Evolutionary conservation across 2,329 filamentous ascomycete species (phyloP).

Genomic region (Albophoma yamanashiensis): DNA sequence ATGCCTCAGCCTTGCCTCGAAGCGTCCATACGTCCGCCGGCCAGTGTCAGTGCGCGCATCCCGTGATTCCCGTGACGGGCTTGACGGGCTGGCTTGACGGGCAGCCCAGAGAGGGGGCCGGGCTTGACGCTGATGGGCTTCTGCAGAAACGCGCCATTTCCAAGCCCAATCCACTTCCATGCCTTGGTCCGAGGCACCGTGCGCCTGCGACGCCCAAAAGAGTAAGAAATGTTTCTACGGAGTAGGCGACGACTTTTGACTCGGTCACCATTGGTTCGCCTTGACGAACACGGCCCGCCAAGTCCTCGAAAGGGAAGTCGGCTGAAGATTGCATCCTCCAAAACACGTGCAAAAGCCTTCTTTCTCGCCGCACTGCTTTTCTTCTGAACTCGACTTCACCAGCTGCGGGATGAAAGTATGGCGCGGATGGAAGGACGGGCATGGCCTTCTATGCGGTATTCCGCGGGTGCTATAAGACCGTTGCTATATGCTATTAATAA

Average conservation of each 20-base stretch:
- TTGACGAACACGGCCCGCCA: background rate
- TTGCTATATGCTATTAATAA: background rate
- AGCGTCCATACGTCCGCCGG: background rate
- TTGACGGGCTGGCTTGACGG: background rate
- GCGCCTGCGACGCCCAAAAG: background rate
- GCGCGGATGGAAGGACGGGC: background rate
- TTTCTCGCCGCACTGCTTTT: background rate
- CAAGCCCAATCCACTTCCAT: background rate
- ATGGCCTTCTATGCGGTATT: background rate
- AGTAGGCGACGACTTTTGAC: background rate
- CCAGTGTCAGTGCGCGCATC: background rate
- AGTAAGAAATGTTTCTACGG: background rate
- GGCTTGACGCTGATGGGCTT: background rate
- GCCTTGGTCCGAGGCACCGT: background rate
- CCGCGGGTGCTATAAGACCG: background rate
- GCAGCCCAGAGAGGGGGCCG: background rate
- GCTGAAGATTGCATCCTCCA: background rate
- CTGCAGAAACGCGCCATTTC: background rate
- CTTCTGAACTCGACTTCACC: background rate
- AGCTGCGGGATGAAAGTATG: background rate
- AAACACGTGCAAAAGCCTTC: background rate
- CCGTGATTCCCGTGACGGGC: background rate
- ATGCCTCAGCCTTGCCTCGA: background rate
- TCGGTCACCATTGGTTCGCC: background rate
- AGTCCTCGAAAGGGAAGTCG: background rate